phyloP scores from a whole-genome alignment of 2,329 filamentous ascomycete species.

The Aureobasidium sp. region DNA sequence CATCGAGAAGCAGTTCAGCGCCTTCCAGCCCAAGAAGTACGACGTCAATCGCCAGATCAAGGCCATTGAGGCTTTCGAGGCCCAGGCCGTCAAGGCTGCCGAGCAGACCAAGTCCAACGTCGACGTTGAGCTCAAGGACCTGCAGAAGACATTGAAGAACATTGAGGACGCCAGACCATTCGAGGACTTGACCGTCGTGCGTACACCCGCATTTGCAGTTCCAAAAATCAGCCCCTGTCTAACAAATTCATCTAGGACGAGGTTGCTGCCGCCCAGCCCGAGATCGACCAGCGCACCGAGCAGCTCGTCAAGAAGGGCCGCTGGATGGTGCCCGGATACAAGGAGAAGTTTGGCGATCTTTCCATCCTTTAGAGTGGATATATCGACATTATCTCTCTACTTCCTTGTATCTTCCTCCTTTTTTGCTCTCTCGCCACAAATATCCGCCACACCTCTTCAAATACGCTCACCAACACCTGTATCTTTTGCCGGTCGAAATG shows the following conservation, averaged over 20 bases:
- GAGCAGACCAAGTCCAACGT: conserved; percentile 95
- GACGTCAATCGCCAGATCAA: conserved; percentile 91
- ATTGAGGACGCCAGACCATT: conserved; percentile 94
- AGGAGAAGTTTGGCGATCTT: conserved; percentile 99
- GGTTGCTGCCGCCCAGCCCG: conserved; percentile 84
- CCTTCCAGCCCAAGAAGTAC: conserved; percentile 88
- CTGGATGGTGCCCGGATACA: conserved; percentile 98
- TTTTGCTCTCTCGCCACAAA: conserved; percentile 4
- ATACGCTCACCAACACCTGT: background rate
- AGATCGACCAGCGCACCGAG: conserved; percentile 93
- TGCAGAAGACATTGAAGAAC: conserved; percentile 92
- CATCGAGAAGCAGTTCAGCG: conserved; percentile 90
- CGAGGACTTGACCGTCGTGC: conserved; percentile 93
- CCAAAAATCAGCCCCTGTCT: background rate
- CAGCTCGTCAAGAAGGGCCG: conserved; percentile 95
- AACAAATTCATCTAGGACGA: conserved; percentile 59
- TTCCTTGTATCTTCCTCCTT: conserved; percentile 7
- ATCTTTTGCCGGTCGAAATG: conserved; percentile 10
- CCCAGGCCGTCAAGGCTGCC: conserved; percentile 92
- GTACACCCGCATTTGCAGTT: conserved; percentile 34
- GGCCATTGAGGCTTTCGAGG: conserved; percentile 96
- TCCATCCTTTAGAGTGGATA: conserved; percentile 67
- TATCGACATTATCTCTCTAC: background rate
- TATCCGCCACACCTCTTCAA: background rate
- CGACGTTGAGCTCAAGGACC: conserved; percentile 85